phyloP scores from a whole-genome alignment of 345 rosid genomes.

The Rhodamnia argentea region DNA sequence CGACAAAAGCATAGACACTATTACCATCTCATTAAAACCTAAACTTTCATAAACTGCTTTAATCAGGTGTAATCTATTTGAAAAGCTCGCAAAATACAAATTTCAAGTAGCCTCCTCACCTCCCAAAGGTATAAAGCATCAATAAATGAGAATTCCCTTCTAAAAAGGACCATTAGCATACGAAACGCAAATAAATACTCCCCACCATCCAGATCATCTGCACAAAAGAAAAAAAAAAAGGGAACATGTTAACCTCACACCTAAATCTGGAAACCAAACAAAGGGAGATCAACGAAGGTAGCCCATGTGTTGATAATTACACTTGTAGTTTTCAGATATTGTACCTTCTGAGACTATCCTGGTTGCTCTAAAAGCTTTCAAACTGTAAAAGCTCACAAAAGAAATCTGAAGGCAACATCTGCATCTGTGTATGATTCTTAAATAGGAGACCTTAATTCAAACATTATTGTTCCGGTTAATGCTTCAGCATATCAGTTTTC shows the following conservation, averaged over 20 bases:
- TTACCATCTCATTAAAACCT: background rate
- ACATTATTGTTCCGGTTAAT: background rate
- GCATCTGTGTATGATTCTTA: background rate
- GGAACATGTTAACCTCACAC: background rate
- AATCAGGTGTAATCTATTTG: background rate
- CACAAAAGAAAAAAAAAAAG: background rate
- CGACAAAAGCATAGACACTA: background rate
- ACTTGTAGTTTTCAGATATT: background rate
- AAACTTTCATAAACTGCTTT: background rate
- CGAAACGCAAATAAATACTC: conserved; percentile 90
- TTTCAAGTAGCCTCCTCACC: conserved; percentile 33
- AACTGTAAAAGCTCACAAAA: background rate
- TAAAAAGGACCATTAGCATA: conserved; percentile 94
- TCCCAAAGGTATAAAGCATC: conserved; percentile 94
- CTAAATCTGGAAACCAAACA: background rate
- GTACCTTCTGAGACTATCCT: background rate
- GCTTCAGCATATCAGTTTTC: background rate
- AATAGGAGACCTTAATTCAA: background rate
- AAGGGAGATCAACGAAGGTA: background rate
- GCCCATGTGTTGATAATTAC: background rate
- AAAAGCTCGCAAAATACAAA: background rate
- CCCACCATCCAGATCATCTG: conserved; percentile 92
- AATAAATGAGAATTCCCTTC: conserved; percentile 87
- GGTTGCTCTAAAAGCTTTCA: background rate
- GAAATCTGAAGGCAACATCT: background rate